phyloP scores from a whole-genome alignment of 352 stramenopile species.

The Phytophthora agathidicida region DNA sequence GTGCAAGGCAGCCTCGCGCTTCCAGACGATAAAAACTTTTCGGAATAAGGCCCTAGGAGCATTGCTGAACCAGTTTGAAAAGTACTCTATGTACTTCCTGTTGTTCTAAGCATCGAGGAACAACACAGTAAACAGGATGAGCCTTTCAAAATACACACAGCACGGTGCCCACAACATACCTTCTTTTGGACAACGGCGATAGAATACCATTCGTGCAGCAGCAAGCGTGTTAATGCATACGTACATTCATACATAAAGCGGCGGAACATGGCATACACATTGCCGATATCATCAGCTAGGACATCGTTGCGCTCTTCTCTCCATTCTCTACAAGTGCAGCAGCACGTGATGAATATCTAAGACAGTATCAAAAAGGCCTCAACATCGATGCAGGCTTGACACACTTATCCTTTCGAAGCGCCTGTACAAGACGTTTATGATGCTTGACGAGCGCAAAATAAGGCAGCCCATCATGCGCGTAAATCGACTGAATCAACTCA shows the following conservation, averaged over 20 bases:
- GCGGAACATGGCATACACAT: conserved; percentile 59
- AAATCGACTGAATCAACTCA: conserved; percentile 54
- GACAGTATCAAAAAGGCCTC: background rate
- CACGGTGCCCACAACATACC: conserved; percentile 44
- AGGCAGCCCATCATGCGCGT: conserved; percentile 39
- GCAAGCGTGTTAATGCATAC: conserved; percentile 46
- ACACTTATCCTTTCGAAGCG: conserved; percentile 55
- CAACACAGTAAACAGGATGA: background rate
- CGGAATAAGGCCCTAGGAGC: conserved; percentile 58
- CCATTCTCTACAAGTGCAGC: conserved; percentile 24
- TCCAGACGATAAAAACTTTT: conserved; percentile 65
- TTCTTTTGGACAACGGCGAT: conserved; percentile 65
- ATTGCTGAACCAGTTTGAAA: conserved; percentile 70
- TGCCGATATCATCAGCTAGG: conserved; percentile 57
- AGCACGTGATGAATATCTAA: background rate
- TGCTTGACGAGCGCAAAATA: conserved; percentile 77
- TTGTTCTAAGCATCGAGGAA: conserved; percentile 42
- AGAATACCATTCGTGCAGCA: conserved; percentile 77
- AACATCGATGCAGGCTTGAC: conserved; percentile 9
- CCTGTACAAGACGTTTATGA: conserved; percentile 59
- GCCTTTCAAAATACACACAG: no score
- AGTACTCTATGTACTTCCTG: conserved; percentile 77
- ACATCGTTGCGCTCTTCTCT: conserved; percentile 61
- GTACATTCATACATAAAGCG: conserved; percentile 58
- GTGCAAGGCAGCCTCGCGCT: conserved; percentile 33